Evolutionary conservation across 306 rosid genomes (phyloP).

Genomic region (Alnus rubra): DNA sequence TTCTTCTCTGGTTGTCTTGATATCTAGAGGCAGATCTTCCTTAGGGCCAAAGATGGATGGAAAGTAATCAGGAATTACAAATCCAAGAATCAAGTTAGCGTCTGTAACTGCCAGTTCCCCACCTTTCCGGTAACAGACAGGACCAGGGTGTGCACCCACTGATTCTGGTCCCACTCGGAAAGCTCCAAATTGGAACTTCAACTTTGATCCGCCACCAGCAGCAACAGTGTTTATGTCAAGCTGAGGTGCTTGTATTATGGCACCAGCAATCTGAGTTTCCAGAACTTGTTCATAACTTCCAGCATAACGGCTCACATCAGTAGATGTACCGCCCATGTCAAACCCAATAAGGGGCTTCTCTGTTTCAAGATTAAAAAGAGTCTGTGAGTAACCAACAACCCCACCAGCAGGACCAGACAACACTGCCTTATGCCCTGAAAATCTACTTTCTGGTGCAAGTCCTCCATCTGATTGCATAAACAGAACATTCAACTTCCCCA

Average conservation of each 20-base stretch:
- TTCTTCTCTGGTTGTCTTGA: constrained; percentile 60
- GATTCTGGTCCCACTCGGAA: constrained; percentile 91
- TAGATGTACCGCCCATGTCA: constrained; percentile 99
- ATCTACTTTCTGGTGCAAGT: constrained; percentile 86
- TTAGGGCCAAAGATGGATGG: constrained; percentile 89
- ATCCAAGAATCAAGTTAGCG: constrained; percentile 84
- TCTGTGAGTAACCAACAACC: constrained; percentile 94
- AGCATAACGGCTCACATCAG: constrained; percentile 94
- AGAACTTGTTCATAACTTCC: constrained; percentile 92
- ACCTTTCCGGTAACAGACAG: constrained; percentile 90
- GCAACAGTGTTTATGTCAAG: constrained; percentile 97
- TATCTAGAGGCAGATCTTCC: constrained; percentile 80
- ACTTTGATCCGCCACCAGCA: constrained; percentile 95
- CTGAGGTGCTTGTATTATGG: constrained; percentile 95
- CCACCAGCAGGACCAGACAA: constrained; percentile 99
- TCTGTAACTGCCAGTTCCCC: constrained; percentile 96
- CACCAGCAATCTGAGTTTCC: constrained; percentile 90
- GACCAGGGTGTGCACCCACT: constrained; percentile 98
- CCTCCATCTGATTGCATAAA: constrained; percentile 99
- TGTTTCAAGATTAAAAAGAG: constrained; percentile 84
- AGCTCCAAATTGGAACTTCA: constrained; percentile 88
- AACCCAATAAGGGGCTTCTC: constrained; percentile 86
- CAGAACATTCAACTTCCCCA: constrained; percentile 73
- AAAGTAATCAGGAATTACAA: constrained; percentile 85
- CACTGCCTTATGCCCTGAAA: constrained; percentile 95